Evolutionary conservation across 2,329 filamentous ascomycete genomes (phyloP), one percentile per base, ranked within the genome.

Genomic region (Pseudogymnoascus sp.): DNA sequence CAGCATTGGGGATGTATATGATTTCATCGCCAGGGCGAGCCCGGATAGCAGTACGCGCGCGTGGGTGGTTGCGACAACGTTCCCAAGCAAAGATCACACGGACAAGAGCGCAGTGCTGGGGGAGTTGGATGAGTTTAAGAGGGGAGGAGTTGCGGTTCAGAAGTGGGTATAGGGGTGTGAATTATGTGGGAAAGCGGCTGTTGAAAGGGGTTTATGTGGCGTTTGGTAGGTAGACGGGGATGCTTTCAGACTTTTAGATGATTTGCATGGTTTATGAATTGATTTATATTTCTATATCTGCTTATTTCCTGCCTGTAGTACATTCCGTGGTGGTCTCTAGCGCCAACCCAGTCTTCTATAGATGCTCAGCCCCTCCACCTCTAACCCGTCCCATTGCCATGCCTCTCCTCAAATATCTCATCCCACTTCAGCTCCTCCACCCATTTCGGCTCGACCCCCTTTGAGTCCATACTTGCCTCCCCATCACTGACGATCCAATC

Each of bases 1-100:
- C 67, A 94, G 89, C 0, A 76, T 95, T 54, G 87, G 85, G 14
- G 87, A 93, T 66, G 81, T 95, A 7, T 93, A 94, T 73, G 77
- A 79, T 7, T 93, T 93, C 68, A 84, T 93, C 63, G 77, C 83
- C 62, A 79, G 81, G n/a, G 81, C 88, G 0, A 86, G 82, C 25
- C 72, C 85, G 0, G 80, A 79, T 6, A 81, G 82, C 58, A 76
- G 77, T 30, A 70, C 74, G 38, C 81, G 89, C n/a, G 68, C 79
- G 3, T 94, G 88, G 79, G 87, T 90, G 2, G 77, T 95, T 43
- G 88, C 87, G 65, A 94, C 90, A 0, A 93, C 89, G 0, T 94
- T 94, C 73, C 90, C 90, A 4, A 90, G 85, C 70, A 92, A 90
- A 75, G 88, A 93, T 60, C 82, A 93, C 65, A 86, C 81, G 1